Conservation (phyloP, 163 green algal species). For the Trebouxiophyceae sp. region DNA sequence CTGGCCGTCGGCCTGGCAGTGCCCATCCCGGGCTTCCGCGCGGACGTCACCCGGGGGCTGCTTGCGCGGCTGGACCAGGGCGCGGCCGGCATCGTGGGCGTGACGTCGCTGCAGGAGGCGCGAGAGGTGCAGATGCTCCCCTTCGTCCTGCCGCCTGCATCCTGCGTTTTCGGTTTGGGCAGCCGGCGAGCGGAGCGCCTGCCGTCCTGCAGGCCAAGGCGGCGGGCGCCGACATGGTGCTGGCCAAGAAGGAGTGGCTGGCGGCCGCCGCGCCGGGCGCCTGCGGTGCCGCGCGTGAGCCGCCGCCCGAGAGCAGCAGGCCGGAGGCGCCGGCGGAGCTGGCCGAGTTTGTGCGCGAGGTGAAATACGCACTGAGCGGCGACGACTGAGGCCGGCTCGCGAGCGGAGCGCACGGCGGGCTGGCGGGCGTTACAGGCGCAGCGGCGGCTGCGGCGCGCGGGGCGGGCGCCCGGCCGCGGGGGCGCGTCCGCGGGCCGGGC, state of each 20-base stretch:
- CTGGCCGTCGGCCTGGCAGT: conserved; percentile 56
- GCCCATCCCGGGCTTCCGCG: conserved; percentile 49
- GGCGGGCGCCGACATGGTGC: conserved; percentile 54
- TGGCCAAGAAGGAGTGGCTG: conserved; percentile 62
- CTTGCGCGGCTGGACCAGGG: conserved; percentile 62
- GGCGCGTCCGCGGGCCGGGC: too few species aligned
- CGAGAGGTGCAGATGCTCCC: conserved; percentile 21
- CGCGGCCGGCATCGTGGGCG: conserved; percentile 49
- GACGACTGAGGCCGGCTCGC: too few species aligned
- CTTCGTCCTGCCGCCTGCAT: neutral
- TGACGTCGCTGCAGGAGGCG: conserved; percentile 49
- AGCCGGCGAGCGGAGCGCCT: neutral
- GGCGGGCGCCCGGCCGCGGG: too few species aligned
- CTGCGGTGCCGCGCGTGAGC: conserved; percentile 73
- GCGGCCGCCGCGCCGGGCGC: conserved; percentile 38
- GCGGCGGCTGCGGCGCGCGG: too few species aligned
- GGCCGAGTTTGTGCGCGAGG: conserved; percentile 73
- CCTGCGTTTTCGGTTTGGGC: neutral
- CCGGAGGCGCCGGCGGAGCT: conserved; percentile 46
- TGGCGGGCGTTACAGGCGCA: too few species aligned
- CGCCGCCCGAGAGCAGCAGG: conserved; percentile 59
- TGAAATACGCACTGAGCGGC: conserved; percentile 16
- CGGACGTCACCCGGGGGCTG: conserved; percentile 57
- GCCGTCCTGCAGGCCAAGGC: neutral
- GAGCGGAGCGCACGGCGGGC: too few species aligned